Evolutionary conservation across 179 eudicot genomes (phyloP).

Genomic region (Corrigiola litoralis): DNA sequence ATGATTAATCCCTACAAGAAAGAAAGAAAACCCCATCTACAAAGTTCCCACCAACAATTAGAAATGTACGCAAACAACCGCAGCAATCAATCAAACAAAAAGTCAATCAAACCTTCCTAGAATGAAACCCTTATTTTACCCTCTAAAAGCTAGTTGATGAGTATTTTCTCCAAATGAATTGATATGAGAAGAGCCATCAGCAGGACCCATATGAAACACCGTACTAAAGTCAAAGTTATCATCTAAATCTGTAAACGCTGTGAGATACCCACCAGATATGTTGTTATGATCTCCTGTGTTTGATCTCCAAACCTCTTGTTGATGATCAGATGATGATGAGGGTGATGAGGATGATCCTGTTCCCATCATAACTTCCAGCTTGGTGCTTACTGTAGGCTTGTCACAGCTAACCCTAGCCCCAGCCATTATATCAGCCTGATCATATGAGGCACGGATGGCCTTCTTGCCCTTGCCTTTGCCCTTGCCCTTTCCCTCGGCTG

Average conservation of each 20-base stretch:
- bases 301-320: slow-evolving; percentile 32
- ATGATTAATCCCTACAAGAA: neutral
- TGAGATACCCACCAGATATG: slow-evolving; percentile 45
- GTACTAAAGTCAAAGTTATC: slow-evolving; percentile 22
- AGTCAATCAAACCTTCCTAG: slow-evolving; percentile 18
- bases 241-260: slow-evolving; percentile 56
- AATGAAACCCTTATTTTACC: neutral
- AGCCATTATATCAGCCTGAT: neutral
- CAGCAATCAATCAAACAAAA: slow-evolving; percentile 1
- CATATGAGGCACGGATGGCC: neutral
- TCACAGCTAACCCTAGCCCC: neutral
- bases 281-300: slow-evolving; percentile 2
- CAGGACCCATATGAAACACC: slow-evolving; percentile 14
- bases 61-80: slow-evolving; percentile 7
- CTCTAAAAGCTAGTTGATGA: slow-evolving; percentile 27
- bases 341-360: slow-evolving; percentile 20
- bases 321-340: slow-evolving; percentile 22
- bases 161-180: slow-evolving; percentile 19
- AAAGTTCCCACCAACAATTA: slow-evolving; percentile 13
- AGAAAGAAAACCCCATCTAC: slow-evolving; percentile 3
- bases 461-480: slow-evolving; percentile 1
- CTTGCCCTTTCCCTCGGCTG: too few relatives aligned
- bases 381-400: slow-evolving; percentile 11
- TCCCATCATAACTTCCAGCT: slow-evolving; percentile 21
- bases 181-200: slow-evolving; percentile 10